Evolutionary conservation across 495 filamentous ascomycete species (phyloP).

Genomic region (Xylaria cubensis): DNA sequence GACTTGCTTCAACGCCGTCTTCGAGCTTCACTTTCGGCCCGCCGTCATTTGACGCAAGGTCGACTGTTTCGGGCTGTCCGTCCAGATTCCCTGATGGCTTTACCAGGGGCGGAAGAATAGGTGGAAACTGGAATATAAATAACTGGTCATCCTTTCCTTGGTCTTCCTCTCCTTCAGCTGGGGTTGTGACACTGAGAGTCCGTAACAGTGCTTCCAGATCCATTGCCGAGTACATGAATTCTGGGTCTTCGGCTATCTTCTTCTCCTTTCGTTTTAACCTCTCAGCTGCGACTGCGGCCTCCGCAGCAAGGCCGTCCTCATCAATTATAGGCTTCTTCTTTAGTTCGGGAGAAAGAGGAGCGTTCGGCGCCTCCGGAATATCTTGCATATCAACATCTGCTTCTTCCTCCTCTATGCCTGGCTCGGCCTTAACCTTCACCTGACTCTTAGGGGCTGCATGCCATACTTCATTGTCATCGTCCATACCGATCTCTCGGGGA

Average conservation of each 20-base stretch:
- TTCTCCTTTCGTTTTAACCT: slow-evolving; percentile 42
- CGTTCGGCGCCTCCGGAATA: slow-evolving; percentile 43
- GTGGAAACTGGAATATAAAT: slow-evolving; percentile 72
- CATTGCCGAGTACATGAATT: slow-evolving; percentile 39
- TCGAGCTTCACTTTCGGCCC: slow-evolving; percentile 38
- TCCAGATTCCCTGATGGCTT: slow-evolving; percentile 37
- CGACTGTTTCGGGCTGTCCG: slow-evolving; percentile 35
- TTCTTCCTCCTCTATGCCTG: slow-evolving; percentile 38
- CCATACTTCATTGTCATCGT: slow-evolving; percentile 44
- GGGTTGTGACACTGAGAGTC: slow-evolving; percentile 37
- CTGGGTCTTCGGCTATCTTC: slow-evolving; percentile 43
- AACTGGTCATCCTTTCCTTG: slow-evolving; percentile 56
- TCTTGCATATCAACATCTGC: slow-evolving; percentile 46
- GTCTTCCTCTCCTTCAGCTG: slow-evolving; percentile 31
- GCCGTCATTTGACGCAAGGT: slow-evolving; percentile 42
- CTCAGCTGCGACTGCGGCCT: slow-evolving; percentile 7
- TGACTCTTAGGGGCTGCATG: slow-evolving; percentile 39
- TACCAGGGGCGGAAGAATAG: slow-evolving; percentile 61
- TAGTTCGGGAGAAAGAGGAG: slow-evolving; percentile 41
- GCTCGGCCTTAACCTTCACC: slow-evolving; percentile 42
- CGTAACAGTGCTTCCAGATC: slow-evolving; percentile 44
- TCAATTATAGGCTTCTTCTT: slow-evolving; percentile 36
- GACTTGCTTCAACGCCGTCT: slow-evolving; percentile 33
- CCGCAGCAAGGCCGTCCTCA: slow-evolving; percentile 19
- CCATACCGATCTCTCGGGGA: slow-evolving; percentile 43